Conservation (phyloP, 179 eudicot genomes). For the Silene noctiflora region DNA sequence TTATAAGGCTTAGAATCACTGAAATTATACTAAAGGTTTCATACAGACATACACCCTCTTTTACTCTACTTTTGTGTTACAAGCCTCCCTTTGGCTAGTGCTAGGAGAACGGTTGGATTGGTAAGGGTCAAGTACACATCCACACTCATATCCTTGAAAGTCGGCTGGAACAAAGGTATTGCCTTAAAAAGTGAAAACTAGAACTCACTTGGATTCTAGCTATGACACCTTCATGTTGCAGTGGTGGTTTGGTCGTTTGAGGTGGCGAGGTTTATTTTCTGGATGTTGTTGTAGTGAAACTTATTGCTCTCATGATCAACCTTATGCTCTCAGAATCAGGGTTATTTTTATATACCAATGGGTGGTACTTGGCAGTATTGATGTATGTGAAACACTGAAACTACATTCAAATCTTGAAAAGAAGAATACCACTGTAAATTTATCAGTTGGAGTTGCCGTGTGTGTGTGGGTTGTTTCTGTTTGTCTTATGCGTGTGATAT, state of each 20-base stretch:
- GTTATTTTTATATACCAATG: background rate
- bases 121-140: background rate
- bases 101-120: background rate
- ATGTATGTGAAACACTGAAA: background rate
- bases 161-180: background rate
- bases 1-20: background rate
- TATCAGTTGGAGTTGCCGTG: background rate
- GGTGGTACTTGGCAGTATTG: background rate
- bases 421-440: background rate
- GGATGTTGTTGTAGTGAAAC: background rate
- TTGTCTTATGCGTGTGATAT: background rate
- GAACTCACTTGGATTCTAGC: background rate
- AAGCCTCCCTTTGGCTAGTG: background rate
- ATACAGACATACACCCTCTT: background rate
- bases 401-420: background rate
- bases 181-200: background rate
- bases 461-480: conserved; percentile 1
- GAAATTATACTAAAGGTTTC: background rate
- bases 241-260: background rate
- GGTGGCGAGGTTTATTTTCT: background rate
- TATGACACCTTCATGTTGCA: background rate
- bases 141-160: background rate
- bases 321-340: background rate
- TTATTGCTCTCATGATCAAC: background rate
- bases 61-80: background rate